Conservation (phyloP, 2,329 filamentous ascomycete species). For the Fusarium odoratissimum region DNA sequence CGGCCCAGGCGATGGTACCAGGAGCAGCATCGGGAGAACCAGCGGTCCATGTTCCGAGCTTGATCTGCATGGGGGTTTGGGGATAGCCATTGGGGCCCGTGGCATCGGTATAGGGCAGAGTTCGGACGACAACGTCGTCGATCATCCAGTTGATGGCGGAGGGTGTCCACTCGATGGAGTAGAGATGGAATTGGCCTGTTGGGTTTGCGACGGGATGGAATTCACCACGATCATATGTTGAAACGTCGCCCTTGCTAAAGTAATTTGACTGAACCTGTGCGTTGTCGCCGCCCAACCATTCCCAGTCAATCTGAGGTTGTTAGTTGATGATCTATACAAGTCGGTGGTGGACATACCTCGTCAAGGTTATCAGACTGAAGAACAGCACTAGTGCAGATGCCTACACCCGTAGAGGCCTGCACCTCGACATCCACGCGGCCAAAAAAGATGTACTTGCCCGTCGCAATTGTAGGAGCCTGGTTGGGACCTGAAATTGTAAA, state of each 20-base stretch:
- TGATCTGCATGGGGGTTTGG: constrained; percentile 78
- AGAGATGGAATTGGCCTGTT: constrained; percentile 68
- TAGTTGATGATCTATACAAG: not conserved
- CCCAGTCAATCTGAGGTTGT: constrained; percentile 76
- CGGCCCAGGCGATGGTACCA: constrained; percentile 79
- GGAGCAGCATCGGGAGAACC: constrained; percentile 66
- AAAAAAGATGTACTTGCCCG: constrained; percentile 87
- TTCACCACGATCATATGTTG: constrained; percentile 71
- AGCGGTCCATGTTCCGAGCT: constrained; percentile 75
- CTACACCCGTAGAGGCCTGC: constrained; percentile 76
- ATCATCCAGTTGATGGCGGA: constrained; percentile 73
- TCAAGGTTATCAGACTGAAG: constrained; percentile 81
- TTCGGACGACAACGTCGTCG: constrained; percentile 70
- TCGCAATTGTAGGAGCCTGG: constrained; percentile 72
- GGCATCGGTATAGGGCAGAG: constrained; percentile 69
- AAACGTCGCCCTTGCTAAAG: constrained; percentile 77
- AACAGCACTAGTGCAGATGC: constrained; percentile 81
- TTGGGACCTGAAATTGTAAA: constrained; percentile 67
- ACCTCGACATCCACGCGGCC: constrained; percentile 77
- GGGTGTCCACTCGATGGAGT: constrained; percentile 75
- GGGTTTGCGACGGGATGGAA: constrained; percentile 65
- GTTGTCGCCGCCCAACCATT: constrained; percentile 78
- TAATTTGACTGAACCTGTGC: constrained; percentile 86
- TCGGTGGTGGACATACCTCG: constrained; percentile 47
- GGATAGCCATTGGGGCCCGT: constrained; percentile 44